A percentile compares a stretch with the other conserved stretches of the same genome.
These are phyloP conservation scores for Penicillium sp. DNA, from an alignment of 2,329 filamentous ascomycete genomes.

Conservation along the genomic window DNA sequence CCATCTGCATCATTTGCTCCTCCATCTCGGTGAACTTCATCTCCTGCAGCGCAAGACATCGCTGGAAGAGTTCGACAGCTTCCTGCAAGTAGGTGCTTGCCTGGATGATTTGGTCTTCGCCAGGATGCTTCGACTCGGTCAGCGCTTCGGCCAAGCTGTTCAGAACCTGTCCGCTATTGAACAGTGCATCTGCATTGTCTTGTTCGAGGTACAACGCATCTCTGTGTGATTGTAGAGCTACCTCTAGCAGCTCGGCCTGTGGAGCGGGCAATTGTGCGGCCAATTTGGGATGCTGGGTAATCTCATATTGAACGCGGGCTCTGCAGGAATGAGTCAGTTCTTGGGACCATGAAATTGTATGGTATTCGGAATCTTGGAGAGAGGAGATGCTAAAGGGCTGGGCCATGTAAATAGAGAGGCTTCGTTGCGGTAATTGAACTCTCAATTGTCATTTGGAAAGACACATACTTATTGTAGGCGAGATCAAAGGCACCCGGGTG, in stretches of 20 bases:
- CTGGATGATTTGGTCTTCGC: constrained; percentile 39
- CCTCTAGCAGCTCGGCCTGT: constrained; percentile 50
- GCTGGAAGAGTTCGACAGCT: constrained; percentile 55
- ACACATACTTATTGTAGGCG: constrained; percentile 64
- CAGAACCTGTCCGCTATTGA: constrained; percentile 66
- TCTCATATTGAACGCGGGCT: constrained; percentile 63
- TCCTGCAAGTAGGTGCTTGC: constrained; percentile 54
- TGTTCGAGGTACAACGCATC: constrained; percentile 55
- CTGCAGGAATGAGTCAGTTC: constrained; percentile 30
- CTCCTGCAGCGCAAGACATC: constrained; percentile 51
- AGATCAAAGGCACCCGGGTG: constrained; percentile 62
- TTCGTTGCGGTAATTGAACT: neutral
- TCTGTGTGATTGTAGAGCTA: constrained; percentile 59
- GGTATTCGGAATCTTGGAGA: too few relatives aligned
- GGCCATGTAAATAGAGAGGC: neutral
- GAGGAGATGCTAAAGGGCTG: neutral
- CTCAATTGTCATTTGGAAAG: neutral
- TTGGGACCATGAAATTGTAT: neutral
- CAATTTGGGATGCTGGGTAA: constrained; percentile 61
- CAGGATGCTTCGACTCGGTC: constrained; percentile 47
- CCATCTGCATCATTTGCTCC: constrained; percentile 38
- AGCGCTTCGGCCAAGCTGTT: constrained; percentile 59
- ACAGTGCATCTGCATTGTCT: constrained; percentile 61
- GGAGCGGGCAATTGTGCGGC: constrained; percentile 52
- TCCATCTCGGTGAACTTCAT: constrained; percentile 43